Evolutionary conservation across 2,329 filamentous ascomycete species (phyloP).

Genomic region (Penicillium oxalicum): DNA sequence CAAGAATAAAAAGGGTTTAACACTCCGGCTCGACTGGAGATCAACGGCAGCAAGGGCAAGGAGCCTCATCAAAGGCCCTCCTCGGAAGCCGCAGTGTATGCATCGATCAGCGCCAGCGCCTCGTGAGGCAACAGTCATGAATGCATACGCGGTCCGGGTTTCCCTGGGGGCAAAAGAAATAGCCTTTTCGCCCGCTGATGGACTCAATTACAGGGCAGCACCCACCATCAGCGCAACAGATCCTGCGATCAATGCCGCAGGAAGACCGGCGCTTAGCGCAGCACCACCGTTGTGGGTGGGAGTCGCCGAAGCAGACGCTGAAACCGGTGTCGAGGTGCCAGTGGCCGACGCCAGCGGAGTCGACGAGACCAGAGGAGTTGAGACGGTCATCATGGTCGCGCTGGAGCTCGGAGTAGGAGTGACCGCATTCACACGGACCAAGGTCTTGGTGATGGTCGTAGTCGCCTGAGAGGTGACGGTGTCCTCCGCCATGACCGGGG

Average conservation of each 20-base stretch:
- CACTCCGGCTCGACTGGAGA: constrained; percentile 20
- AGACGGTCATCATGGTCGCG: constrained; percentile 13
- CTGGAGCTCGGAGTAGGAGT: constrained; percentile 22
- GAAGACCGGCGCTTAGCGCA: constrained; percentile 21
- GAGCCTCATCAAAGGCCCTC: constrained; percentile 1
- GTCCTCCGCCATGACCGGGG: constrained; percentile 27
- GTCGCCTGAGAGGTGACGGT: constrained; percentile 29
- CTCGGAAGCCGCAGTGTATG: not conserved
- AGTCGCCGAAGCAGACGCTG: constrained; percentile 13
- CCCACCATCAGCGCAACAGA: constrained; percentile 35
- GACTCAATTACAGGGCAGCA: constrained; percentile 25
- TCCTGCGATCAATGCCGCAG: constrained; percentile 32
- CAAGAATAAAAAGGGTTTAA: constrained; percentile 9
- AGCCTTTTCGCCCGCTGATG: constrained; percentile 1
- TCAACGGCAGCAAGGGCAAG: constrained; percentile 12
- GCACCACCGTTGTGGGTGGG: constrained; percentile 12
- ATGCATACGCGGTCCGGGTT: not conserved
- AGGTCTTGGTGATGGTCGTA: constrained; percentile 39
- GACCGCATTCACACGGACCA: constrained; percentile 40
- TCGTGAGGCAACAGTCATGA: not conserved
- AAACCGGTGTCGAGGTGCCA: constrained; percentile 9
- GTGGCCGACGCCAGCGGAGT: constrained; percentile 9
- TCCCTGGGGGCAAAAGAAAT: not conserved
- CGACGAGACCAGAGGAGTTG: constrained; percentile 17
- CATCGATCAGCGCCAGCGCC: not conserved